phyloP scores from a whole-genome alignment of 2,329 filamentous ascomycete genomes.

The Furcasterigmium sp. region DNA sequence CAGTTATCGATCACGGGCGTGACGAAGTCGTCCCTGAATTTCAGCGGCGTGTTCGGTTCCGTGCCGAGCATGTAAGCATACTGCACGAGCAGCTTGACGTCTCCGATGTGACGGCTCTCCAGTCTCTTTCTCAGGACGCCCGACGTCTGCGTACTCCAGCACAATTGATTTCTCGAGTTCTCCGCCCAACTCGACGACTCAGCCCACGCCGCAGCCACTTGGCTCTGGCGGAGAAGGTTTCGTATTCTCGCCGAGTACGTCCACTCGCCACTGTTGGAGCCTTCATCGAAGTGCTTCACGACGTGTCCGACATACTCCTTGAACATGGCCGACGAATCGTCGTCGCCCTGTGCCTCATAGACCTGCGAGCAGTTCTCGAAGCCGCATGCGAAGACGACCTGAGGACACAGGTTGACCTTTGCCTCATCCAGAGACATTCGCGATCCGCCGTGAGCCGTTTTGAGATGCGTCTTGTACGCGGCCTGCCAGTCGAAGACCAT shows the following conservation, averaged over 20 bases:
- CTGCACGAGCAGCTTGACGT: slow-evolving; percentile 30
- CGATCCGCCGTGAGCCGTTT: slow-evolving; percentile 35
- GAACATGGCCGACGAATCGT: slow-evolving; percentile 30
- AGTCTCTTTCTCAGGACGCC: slow-evolving; percentile 36
- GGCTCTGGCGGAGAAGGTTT: slow-evolving; percentile 36
- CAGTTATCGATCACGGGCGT: slow-evolving; percentile 30
- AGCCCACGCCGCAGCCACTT: slow-evolving; percentile 30
- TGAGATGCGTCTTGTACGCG: slow-evolving; percentile 41
- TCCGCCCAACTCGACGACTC: slow-evolving; percentile 20
- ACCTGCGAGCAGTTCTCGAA: slow-evolving; percentile 38
- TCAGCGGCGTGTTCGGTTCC: slow-evolving; percentile 18
- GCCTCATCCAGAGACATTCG: slow-evolving; percentile 35
- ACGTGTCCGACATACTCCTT: slow-evolving; percentile 42
- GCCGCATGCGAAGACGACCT: slow-evolving; percentile 43
- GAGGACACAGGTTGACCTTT: slow-evolving; percentile 36
- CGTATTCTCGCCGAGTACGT: slow-evolving; percentile 37
- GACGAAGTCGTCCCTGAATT: slow-evolving; percentile 26
- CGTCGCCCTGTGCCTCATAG: slow-evolving; percentile 34
- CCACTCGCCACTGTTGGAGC: slow-evolving; percentile 33
- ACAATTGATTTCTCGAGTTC: slow-evolving; percentile 19
- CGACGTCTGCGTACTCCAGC: slow-evolving; percentile 37
- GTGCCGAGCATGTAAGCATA: slow-evolving; percentile 33
- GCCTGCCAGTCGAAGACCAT: slow-evolving; percentile 43
- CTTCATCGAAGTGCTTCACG: slow-evolving; percentile 41
- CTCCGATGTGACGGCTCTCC: slow-evolving; percentile 37